Base-by-base conservation (phyloP, 129 eudicot genomes). In the Saussurea involucrata region DNA sequence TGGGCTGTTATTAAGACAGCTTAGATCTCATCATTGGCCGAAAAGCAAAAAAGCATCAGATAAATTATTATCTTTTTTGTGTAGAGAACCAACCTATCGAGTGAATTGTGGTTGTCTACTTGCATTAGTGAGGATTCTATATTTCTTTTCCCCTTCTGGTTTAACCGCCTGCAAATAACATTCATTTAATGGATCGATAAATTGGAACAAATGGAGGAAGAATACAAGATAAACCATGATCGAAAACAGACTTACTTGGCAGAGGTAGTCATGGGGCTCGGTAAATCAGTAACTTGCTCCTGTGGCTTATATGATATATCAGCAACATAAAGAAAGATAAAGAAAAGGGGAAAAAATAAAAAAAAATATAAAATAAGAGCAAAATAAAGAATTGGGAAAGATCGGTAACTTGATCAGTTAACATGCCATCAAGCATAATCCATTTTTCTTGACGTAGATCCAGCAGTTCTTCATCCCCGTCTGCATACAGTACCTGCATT, bases 381-480 rank as follows among this genome's bases (percentile, higher is more conserved):
- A 77, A 12, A 55, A 60, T 32, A 31, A 9, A 66, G 66, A 63
- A 76, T 44, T 44, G 79, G 49, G 64, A 64, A 36, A 74, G 27
- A 64, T 64, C 7, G 42, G 70, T 71, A 40, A 89, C 97, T 66
- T 66, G 69, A 46, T 80, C 68, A 63, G 74, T 70, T 18, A 64
- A 58, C 34, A 34, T 13, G 15, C 81, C 79, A 27, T 67, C 66
- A 63, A 86, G 70, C 34, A 86, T 42, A 40, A 28, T 68, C 96
- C 96, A 92, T 12, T 71, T 81, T 75, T 92, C 96, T 2, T 73
- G 24, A 33, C 22, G 10, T 18, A 93, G 79, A 80, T 86, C 76
- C 84, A 93, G 74, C 18, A 66, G 37, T 81, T 93, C 98, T 76
- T 77, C 84, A 24, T 87, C 97, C 20, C 94, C 96, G 31, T 93